Evolutionary conservation across 2,329 filamentous ascomycete genomes (phyloP).

Genomic region (Cladosporium cucumerinum): DNA sequence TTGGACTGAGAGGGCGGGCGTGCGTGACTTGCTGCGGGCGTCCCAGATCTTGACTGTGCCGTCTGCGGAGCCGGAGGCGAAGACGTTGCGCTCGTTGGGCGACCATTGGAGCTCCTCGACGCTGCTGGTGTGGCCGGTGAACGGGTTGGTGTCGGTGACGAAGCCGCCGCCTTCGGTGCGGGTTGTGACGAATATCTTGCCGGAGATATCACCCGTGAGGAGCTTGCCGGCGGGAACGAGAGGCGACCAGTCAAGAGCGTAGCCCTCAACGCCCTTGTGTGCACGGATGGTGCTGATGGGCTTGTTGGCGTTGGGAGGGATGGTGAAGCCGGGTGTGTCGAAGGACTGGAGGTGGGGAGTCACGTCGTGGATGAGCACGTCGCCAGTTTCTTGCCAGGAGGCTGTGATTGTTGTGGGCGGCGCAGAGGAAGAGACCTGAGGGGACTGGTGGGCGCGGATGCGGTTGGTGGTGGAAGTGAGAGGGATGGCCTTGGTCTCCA

Average conservation of each 20-base stretch:
- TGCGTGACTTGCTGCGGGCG: slow-evolving; percentile 81
- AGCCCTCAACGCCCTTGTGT: slow-evolving; percentile 84
- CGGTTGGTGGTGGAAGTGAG: slow-evolving; percentile 87
- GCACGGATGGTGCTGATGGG: slow-evolving; percentile 82
- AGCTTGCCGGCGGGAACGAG: slow-evolving; percentile 77
- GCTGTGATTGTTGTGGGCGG: slow-evolving; percentile 82
- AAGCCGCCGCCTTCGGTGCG: slow-evolving; percentile 84
- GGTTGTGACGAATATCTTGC: slow-evolving; percentile 83
- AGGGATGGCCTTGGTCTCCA: slow-evolving; percentile 88
- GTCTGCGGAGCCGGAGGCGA: slow-evolving; percentile 89
- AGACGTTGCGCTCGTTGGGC: slow-evolving; percentile 86
- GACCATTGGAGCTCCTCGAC: slow-evolving; percentile 98
- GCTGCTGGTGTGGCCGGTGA: slow-evolving; percentile 77
- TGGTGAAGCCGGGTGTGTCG: slow-evolving; percentile 77
- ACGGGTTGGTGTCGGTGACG: slow-evolving; percentile 79
- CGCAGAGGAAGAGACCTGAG: slow-evolving; percentile 64
- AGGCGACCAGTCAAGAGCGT: slow-evolving; percentile 95
- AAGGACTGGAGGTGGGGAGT: slow-evolving; percentile 86
- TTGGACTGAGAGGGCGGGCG: slow-evolving; percentile 81
- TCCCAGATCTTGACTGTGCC: slow-evolving; percentile 97
- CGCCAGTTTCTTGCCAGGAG: slow-evolving; percentile 84
- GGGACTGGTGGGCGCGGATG: slow-evolving; percentile 80
- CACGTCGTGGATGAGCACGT: slow-evolving; percentile 91
- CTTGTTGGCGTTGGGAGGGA: slow-evolving; percentile 82
- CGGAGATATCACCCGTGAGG: slow-evolving; percentile 85